Evolutionary conservation across 2,329 filamentous ascomycete genomes (phyloP).

Genomic region (Waltergamsia citrina): DNA sequence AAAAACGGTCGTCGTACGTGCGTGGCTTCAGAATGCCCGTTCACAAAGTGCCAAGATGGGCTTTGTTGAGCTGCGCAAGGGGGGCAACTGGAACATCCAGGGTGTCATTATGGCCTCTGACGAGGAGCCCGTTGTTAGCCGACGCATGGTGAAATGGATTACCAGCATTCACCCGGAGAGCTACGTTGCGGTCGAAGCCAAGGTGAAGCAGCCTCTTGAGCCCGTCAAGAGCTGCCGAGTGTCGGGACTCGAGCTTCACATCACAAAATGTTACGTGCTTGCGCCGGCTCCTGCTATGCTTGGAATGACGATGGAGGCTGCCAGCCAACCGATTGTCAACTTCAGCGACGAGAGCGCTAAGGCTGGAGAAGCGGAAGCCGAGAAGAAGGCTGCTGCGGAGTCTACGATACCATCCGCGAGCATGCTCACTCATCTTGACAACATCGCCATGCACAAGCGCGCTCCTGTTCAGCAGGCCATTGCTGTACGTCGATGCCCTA

Average conservation of each 20-base stretch:
- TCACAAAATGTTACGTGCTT: slow-evolving; percentile 75
- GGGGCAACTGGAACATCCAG: slow-evolving; percentile 66
- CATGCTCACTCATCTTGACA: slow-evolving; percentile 79
- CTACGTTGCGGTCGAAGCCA: slow-evolving; percentile 71
- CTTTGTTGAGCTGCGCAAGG: slow-evolving; percentile 72
- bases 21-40: slow-evolving; percentile 78
- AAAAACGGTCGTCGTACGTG: slow-evolving; percentile 66
- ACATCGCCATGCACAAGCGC: slow-evolving; percentile 86
- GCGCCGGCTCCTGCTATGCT: slow-evolving; percentile 50
- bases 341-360: slow-evolving; percentile 47
- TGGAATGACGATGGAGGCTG: slow-evolving; percentile 45
- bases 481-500: too few species aligned
- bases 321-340: slow-evolving; percentile 45
- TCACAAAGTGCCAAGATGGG: slow-evolving; percentile 77
- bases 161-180: slow-evolving; percentile 68
- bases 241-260: slow-evolving; percentile 74
- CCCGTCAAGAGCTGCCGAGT: slow-evolving; percentile 83
- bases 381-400: slow-evolving; percentile 19
- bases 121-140: slow-evolving; percentile 53
- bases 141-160: slow-evolving; percentile 93
- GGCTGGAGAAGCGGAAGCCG: slow-evolving; percentile 11
- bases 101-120: slow-evolving; percentile 64
- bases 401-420: slow-evolving; percentile 58
- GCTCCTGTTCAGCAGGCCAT: slow-evolving; percentile 87
- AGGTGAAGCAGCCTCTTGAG: slow-evolving; percentile 72